Base-by-base conservation (phyloP, 2,329 filamentous ascomycete species). In the Pyrenochaeta sp. region DNA sequence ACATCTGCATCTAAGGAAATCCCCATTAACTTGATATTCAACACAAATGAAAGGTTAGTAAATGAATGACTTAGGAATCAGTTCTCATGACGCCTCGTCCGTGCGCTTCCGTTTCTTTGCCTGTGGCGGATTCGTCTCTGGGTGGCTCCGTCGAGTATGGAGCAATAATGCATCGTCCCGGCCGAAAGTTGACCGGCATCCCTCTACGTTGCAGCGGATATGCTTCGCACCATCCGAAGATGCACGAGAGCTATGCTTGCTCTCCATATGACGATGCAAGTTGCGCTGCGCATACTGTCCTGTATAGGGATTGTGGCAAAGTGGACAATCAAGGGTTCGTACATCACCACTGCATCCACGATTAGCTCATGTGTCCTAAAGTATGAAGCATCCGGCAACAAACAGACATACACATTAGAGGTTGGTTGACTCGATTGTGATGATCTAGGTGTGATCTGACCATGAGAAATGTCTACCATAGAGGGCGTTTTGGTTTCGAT, bases 111-210 rank as follows among this genome's bases (percentile, higher is more conserved):
- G 36, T 21, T 45, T 49, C 21, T 33, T 49, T 18, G 51, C 23
- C 20, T 45, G 45, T n/a, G 51, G 45, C 12, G 40, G 18, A 14
- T 54, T 36, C 31, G 49, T 15, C 21, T 54, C 51, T 7, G 51
- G 51, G 40, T 54, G 51, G 31, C 45, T 54, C 27, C 35, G 17
- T 18, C 51, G 39, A 14, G 44, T 45, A 31, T 54, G 51, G 4
- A 54, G 39, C 14, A 54, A 23, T 1, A 30, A 29, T 29, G 51
- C 51, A 37, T 54, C 51, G 9, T 45, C 29, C 7, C 51, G 40
- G 14, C 35, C 20, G 20, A 54, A 54, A 1, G 45, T 49, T n/a
- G 27, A 29, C 12, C 31, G 27, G 23, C 51, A 54, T 12, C 31
- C 30, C 7, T 41, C 21, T 7, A 17, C 14, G 31, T 39, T 44